Evolutionary conservation across 2,329 filamentous ascomycete species (phyloP), one percentile per base, ranked within the genome.

Genomic region (Fusarium aywerte): DNA sequence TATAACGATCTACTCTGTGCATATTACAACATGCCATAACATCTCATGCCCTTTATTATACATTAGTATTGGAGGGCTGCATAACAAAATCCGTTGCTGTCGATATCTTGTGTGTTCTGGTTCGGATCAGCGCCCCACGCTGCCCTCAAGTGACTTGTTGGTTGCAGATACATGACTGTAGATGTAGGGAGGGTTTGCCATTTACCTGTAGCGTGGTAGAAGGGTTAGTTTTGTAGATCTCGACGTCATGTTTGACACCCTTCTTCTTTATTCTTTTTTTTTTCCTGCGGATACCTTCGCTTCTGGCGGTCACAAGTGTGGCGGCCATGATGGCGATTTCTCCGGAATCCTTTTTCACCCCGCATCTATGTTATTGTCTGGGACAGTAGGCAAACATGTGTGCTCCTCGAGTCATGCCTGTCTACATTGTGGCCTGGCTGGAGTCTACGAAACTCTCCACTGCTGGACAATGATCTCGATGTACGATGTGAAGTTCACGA

Each of bases 151-250:
- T 68, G 65, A 68, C 45, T 20, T 57, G 55, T 57, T 57, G 55
- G 47, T 25, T 36, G 60, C 51, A 61, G 27, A 33, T 47, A 47
- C 65, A 67, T 51, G 45, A 52, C 33, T 61, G 49, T 38, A 58
- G 29, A 40, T 47, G 65, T 50, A 27, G 38, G 36, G 50, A 68
- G 47, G 45, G 47, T 43, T 62, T 56, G 29, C 47, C 52, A 45
- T 55, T 20, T 33, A 18, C 45, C 58, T 62, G 25, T 35, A 27
- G 42, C 13, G 35, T 40, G 36, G 21, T 44, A 48, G 11, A 40
- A 44, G 47, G 59, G 20, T 65, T 60, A 18, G 36, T 42, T n/a
- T 29, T 55, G 60, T 68, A 68, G 50, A 68, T 68, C 59, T 32
- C 60, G 47, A 68, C 55, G 65, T 68, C 65, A 68, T 57, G 48